These are phyloP conservation scores for Corylus americana DNA, from an alignment of 306 rosid genomes.

Conservation along the genomic window DNA sequence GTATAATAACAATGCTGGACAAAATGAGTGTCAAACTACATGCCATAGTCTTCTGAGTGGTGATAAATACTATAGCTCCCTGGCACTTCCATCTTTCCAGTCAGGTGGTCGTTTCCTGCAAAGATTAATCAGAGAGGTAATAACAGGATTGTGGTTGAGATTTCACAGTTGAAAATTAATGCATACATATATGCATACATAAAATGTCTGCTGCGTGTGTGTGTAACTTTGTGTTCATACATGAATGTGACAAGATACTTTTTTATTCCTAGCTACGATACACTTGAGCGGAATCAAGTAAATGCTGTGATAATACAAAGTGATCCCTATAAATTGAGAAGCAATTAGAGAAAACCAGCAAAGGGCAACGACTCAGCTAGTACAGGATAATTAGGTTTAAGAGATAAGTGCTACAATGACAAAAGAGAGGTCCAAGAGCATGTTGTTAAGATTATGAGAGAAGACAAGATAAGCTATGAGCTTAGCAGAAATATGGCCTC, in stretches of 20 bases:
- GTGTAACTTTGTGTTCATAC: neutral
- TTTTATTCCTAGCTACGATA: neutral
- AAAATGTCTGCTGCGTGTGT: neutral
- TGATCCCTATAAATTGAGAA: neutral
- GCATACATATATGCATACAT: neutral
- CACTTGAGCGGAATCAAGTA: neutral
- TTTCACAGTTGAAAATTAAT: neutral
- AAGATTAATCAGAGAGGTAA: constrained; percentile 15
- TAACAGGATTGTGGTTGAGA: constrained; percentile 8
- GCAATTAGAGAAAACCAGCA: neutral
- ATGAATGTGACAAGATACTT: neutral
- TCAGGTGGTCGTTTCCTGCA: constrained; percentile 62
- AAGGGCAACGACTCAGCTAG: neutral
- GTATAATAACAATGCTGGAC: neutral
- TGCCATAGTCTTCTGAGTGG: constrained; percentile 55
- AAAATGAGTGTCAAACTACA: constrained; percentile 49
- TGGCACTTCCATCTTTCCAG: constrained; percentile 66
- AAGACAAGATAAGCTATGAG: neutral
- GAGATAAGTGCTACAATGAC: neutral
- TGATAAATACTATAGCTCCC: constrained; percentile 58
- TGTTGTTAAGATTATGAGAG: neutral
- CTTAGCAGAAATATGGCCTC: neutral
- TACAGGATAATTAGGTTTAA: neutral
- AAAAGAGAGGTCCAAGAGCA: neutral
- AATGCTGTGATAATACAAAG: neutral